Base-by-base conservation (phyloP, 1,284 basidiomycete genomes). In the Puccinia sorghi region DNA sequence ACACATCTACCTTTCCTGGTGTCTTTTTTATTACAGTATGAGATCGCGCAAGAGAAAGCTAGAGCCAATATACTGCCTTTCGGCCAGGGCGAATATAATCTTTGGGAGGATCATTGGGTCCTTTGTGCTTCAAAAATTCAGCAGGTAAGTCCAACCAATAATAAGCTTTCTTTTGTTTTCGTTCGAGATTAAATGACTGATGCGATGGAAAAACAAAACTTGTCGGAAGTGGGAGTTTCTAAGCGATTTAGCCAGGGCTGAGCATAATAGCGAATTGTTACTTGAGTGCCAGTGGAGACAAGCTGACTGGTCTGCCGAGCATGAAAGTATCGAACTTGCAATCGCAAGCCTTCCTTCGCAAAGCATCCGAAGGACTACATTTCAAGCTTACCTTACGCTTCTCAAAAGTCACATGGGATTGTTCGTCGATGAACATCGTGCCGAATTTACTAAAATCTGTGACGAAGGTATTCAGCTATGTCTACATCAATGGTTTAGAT, bases 21-120 rank as follows among this genome's bases (percentile, higher is more conserved):
- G 39, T 46, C 13, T 56, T 54, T 77, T 8, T 25, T 56, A 9
- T 13, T 17, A 43, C 46, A 83, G 72, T 98, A 99, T 86, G 97
- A 99, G 85, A 87, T 87, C 37, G 97, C 96, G 0, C 95, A 97
- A 85, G 90, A 88, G 82, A 93, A 91, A 84, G 92, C 94, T 6
- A 89, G 94, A 63, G 88, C 90, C 13, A 93, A 93, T 5, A 86
- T 89, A 15, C 90, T 98, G 66, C 91, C 94, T 0, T 99, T 97
- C 86, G 92, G 92, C 48, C 97, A 99, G 85, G 89, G 92, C 7
- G 97, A 99, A 85, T 99, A 97, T 85, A 94, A 93, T 82, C 87
- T 99, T 22, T 99, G 97, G 97, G 97, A 99, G 85, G 97, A 99
- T 84, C 97, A 99, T 85, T 99, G 97, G 97, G 93, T 99, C 80